Evolutionary conservation across 495 filamentous ascomycete species (phyloP).

Genomic region (Penicillium mononematosum): DNA sequence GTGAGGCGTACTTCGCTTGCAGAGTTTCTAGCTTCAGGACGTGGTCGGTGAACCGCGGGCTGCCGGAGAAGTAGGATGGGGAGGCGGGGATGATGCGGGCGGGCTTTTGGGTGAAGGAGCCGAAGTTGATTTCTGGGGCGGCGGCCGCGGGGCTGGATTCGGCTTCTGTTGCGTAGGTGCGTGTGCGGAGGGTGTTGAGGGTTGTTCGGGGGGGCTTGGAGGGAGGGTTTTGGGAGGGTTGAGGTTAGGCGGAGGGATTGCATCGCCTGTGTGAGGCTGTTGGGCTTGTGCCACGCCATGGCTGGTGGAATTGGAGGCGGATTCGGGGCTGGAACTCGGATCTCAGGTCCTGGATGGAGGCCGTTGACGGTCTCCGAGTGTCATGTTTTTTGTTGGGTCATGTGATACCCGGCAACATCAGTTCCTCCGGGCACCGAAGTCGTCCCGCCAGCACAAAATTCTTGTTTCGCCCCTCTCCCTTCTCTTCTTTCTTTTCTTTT

Average conservation of each 20-base stretch:
- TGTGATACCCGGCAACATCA: slow-evolving; percentile 8
- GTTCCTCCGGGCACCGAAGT: slow-evolving; percentile 9
- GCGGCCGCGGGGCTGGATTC: slow-evolving; percentile 21
- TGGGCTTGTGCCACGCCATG: slow-evolving; percentile 42
- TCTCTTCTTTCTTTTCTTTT: slow-evolving; percentile 32
- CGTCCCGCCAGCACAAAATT: slow-evolving; percentile 39
- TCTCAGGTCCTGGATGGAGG: slow-evolving; percentile 1
- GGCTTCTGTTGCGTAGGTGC: slow-evolving; percentile 35
- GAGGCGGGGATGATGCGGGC: slow-evolving; percentile 80
- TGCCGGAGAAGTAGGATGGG: slow-evolving; percentile 89
- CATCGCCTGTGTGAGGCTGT: slow-evolving; percentile 41
- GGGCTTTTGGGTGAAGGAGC: slow-evolving; percentile 27
- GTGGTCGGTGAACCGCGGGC: slow-evolving; percentile 81
- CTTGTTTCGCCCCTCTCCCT: slow-evolving; percentile 36
- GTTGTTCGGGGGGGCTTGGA: slow-evolving; percentile 11
- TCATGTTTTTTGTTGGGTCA: slow-evolving; percentile 26
- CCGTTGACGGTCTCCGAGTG: slow-evolving; percentile 6
- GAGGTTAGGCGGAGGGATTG: slow-evolving; percentile 33
- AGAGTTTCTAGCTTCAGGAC: slow-evolving; percentile 70
- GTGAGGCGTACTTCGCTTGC: slow-evolving; percentile 62
- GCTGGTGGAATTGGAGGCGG: slow-evolving; percentile 6
- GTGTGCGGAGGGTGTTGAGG: slow-evolving; percentile 18
- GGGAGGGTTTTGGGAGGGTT: slow-evolving; percentile 18
- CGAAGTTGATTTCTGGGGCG: slow-evolving; percentile 49
- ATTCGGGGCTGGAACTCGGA: background rate